phyloP scores from a whole-genome alignment of 2,329 filamentous ascomycete species.

The Ceratocystis eucalypticola region DNA sequence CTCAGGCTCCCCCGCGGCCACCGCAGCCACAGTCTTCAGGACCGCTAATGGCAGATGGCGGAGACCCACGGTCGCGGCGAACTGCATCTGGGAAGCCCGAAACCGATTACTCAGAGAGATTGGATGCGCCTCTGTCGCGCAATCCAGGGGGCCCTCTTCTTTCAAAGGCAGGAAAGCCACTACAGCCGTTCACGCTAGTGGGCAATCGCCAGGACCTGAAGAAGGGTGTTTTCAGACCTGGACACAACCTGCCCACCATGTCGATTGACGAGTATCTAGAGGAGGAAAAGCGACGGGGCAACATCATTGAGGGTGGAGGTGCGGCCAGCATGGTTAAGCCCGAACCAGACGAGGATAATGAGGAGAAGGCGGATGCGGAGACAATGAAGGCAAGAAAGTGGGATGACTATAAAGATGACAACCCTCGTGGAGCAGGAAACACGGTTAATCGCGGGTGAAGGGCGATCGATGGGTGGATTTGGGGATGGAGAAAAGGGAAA shows the following conservation, averaged over 20 bases:
- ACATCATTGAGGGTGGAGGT: slow-evolving; percentile 83
- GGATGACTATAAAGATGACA: slow-evolving; percentile 88
- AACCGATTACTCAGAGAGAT: slow-evolving; percentile 53
- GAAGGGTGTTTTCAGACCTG: slow-evolving; percentile 71
- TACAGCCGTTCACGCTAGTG: slow-evolving; percentile 81
- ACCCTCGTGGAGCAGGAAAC: slow-evolving; percentile 72
- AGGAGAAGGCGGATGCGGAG: slow-evolving; percentile 75
- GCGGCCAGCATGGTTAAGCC: slow-evolving; percentile 54
- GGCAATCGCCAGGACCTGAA: slow-evolving; percentile 62
- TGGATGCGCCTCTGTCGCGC: slow-evolving; percentile 52
- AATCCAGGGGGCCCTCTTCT: slow-evolving; percentile 57
- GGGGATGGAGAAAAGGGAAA: no score
- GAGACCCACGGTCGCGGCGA: slow-evolving; percentile 28
- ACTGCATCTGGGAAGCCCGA: slow-evolving; percentile 25
- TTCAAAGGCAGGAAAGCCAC: slow-evolving; percentile 63
- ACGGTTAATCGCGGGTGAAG: slow-evolving; percentile 60
- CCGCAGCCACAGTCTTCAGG: slow-evolving; percentile 31
- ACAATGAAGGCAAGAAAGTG: slow-evolving; percentile 88
- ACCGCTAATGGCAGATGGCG: slow-evolving; percentile 27
- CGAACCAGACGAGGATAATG: slow-evolving; percentile 77
- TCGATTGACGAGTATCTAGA: slow-evolving; percentile 94
- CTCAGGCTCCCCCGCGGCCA: slow-evolving; percentile 48
- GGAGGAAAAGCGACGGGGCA: slow-evolving; percentile 70
- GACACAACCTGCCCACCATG: slow-evolving; percentile 94
- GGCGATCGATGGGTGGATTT: background rate